A percentile compares a stretch with the other conserved stretches of the same genome.
These are phyloP conservation scores for Pseudopyricularia cyperi DNA, from an alignment of 2,329 filamentous ascomycete genomes.

Conservation along the genomic window DNA sequence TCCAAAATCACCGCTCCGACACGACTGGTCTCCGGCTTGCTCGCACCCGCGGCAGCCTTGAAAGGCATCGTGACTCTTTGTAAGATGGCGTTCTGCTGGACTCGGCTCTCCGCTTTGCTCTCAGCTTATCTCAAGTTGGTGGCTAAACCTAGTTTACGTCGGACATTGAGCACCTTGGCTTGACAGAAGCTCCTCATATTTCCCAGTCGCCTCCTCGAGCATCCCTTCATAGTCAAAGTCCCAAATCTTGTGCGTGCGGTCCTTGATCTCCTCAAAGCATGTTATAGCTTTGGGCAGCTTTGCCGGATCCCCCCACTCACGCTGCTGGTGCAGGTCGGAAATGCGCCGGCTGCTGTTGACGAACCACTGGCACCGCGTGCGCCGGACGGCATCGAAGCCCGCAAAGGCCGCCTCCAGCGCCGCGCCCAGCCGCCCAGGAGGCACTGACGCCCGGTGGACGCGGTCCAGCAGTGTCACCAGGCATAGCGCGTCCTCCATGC, in stretches of 20 bases:
- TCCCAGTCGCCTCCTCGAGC: neutral
- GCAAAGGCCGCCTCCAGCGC: slow-evolving; percentile 28
- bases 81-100: no score
- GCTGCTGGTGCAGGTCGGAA: slow-evolving; percentile 22
- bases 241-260: slow-evolving; percentile 2
- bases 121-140: no score
- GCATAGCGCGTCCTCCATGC: slow-evolving; percentile 37
- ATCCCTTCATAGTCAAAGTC: neutral
- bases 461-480: slow-evolving; percentile 30
- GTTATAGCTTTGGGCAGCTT: neutral
- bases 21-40: no score
- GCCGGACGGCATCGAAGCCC: slow-evolving; percentile 35
- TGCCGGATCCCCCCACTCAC: slow-evolving; percentile 20
- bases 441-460: slow-evolving; percentile 10
- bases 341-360: slow-evolving; percentile 34
- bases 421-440: slow-evolving; percentile 10
- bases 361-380: slow-evolving; percentile 33
- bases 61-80: no score
- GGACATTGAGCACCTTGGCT: neutral
- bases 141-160: no score
- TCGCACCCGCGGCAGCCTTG: no score
- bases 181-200: neutral
- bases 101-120: no score
- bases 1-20: no score
- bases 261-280: slow-evolving; percentile 1